Evolutionary conservation across 2,329 filamentous ascomycete species (phyloP).

Genomic region (Zasmidium angulare): DNA sequence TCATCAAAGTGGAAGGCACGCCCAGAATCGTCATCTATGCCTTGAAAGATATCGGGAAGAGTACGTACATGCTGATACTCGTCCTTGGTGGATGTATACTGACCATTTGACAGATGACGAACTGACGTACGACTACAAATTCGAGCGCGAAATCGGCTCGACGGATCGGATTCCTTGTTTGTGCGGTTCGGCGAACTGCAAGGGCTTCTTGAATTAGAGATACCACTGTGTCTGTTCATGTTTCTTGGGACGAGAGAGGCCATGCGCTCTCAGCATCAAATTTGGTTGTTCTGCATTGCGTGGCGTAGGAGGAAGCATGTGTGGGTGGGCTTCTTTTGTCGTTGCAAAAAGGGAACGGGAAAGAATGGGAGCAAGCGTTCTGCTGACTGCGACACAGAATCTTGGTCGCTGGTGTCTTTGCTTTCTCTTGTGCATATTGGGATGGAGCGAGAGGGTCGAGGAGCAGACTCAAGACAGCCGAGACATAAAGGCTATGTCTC

Average conservation of each 20-base stretch:
- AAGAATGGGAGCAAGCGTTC: not conserved
- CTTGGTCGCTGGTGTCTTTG: not conserved
- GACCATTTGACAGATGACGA: slow-evolving; percentile 72
- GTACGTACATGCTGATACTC: slow-evolving; percentile 57
- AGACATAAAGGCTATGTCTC: too few species aligned
- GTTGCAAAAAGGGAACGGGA: too few species aligned
- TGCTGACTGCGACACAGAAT: not conserved
- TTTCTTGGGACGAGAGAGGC: not conserved
- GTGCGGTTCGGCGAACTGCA: slow-evolving; percentile 92
- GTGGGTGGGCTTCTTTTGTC: too few species aligned
- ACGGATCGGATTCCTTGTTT: slow-evolving; percentile 95
- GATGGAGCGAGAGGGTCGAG: not conserved
- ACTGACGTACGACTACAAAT: slow-evolving; percentile 99
- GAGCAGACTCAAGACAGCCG: not conserved
- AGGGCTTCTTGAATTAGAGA: slow-evolving; percentile 91
- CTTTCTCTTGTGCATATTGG: slow-evolving; percentile 2
- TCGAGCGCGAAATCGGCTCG: slow-evolving; percentile 93
- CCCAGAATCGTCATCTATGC: slow-evolving; percentile 99
- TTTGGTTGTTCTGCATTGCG: not conserved
- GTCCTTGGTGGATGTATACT: slow-evolving; percentile 2
- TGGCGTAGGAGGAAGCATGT: not conserved
- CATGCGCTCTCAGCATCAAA: not conserved
- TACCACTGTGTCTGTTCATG: slow-evolving; percentile 4
- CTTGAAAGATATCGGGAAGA: slow-evolving; percentile 87
- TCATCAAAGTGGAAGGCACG: slow-evolving; percentile 97